Base-by-base conservation (phyloP, 257 asterid genomes). In the Handroanthus guayacan region DNA sequence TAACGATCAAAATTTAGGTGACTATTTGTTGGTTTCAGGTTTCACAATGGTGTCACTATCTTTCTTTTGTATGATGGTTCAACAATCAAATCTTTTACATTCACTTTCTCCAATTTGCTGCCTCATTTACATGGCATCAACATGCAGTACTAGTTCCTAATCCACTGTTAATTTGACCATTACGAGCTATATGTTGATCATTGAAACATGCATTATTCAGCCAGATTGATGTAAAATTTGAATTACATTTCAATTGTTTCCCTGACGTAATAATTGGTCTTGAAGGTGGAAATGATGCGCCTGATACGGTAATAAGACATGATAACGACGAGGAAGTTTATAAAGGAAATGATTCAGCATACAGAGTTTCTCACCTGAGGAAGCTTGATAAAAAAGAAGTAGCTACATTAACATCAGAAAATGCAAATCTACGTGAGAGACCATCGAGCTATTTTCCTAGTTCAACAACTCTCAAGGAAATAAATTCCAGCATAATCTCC, bases 401-500 rank as follows among this genome's bases (percentile, higher is more conserved):
- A 31, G 52, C 80, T 25, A 63, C 75, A 44, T 4, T 39, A 10
- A 3, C 79, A 52, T 48, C 87, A 34, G 54, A 44, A 5, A 67
- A 45, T 14, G 55, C 68, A 45, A 51, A 75, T 17, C 63, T 39
- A 18, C 58, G 76, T 6, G 54, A 60, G 20, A 86, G 72, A 67
- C 61, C 34, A 75, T 37, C 51, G 55, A 43, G 37, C 36, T 43
- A 20, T 62, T 50, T 71, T 60, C 44, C 78, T 0, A n/a, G 67
- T 61, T 71, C 82, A 68, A 69, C 87, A 71, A 69, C 91, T n/a
- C 90, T 79, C 9, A 86, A 86, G 78, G 89, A 84, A 17, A 81
- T 90, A 66, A 86, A 92, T 64, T 76, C 79, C 48, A 79, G 93
- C 88, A 86, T 92, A 25, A 10, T 81, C 54, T 70, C 94, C 20